Percentiles rank a stretch among this genome's conserved stretches.
Evolutionary conservation across 2,329 filamentous ascomycete species (phyloP).

Genomic region (Penicillium fuscoglaucum): DNA sequence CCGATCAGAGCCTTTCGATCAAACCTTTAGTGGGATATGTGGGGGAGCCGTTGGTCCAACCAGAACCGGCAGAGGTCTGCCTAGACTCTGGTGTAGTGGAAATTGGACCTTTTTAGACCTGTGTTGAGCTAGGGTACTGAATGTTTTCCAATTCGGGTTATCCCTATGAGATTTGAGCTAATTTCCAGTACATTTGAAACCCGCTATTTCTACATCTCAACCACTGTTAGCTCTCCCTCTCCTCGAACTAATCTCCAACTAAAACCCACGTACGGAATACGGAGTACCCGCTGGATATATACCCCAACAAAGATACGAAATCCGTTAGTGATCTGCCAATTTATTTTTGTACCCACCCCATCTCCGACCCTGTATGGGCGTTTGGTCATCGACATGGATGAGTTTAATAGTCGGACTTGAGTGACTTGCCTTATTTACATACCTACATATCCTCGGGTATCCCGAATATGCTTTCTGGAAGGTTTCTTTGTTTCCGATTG

Average conservation of each 20-base stretch:
- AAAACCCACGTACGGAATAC: not conserved
- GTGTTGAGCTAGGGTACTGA: not conserved
- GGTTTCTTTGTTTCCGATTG: conserved; percentile 23
- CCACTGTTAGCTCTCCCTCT: conserved; percentile 1
- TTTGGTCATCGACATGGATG: not conserved
- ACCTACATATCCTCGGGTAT: conserved; percentile 10
- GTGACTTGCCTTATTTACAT: conserved; percentile 11
- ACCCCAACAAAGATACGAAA: conserved; percentile 18
- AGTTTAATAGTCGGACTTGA: not conserved
- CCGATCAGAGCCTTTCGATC: conserved; percentile 6
- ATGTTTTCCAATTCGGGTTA: conserved; percentile 10
- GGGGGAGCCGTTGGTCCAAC: conserved; percentile 19
- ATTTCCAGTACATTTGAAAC: conserved; percentile 9
- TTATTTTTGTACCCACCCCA: not conserved
- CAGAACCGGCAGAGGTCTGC: conserved; percentile 13
- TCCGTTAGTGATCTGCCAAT: conserved; percentile 14
- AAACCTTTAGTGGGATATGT: conserved; percentile 19
- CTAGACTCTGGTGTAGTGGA: conserved; percentile 18
- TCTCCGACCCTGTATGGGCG: not conserved
- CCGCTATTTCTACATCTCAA: not conserved
- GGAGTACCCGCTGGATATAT: conserved; percentile 9
- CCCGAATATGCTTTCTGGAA: conserved; percentile 24
- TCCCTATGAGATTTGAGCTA: conserved; percentile 5
- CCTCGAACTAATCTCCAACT: conserved; percentile 22
- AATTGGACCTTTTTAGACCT: conserved; percentile 9